These are phyloP conservation scores for Blastobotrys aristatus DNA, from an alignment of 1,139 yeast genomes.

Conservation along the genomic window DNA sequence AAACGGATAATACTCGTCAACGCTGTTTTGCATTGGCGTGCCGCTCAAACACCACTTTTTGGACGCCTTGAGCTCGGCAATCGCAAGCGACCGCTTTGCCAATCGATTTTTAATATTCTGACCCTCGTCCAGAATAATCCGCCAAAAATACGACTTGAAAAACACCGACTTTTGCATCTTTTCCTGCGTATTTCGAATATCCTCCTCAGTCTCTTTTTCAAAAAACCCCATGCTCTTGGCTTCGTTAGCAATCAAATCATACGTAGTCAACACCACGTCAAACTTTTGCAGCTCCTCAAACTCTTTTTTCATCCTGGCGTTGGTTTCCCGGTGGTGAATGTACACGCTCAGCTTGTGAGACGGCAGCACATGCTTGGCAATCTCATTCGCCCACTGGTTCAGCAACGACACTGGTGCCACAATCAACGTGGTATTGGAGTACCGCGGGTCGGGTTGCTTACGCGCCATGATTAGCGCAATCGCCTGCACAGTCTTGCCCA, in stretches of 20 bases:
- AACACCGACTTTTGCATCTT: slow-evolving; percentile 50
- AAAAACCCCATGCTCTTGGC: slow-evolving; percentile 13
- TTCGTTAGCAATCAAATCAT: slow-evolving; percentile 58
- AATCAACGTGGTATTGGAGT: slow-evolving; percentile 57
- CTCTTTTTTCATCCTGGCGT: slow-evolving; percentile 31
- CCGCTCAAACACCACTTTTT: slow-evolving; percentile 85
- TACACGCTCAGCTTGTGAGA: slow-evolving; percentile 45
- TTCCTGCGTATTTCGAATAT: slow-evolving; percentile 6
- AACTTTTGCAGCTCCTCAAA: slow-evolving; percentile 47
- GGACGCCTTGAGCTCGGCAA: slow-evolving; percentile 47
- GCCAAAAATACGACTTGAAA: slow-evolving; percentile 50
- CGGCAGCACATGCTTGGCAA: slow-evolving; percentile 54
- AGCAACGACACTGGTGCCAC: slow-evolving; percentile 82
- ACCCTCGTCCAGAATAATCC: slow-evolving; percentile 87
- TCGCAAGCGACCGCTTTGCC: slow-evolving; percentile 65
- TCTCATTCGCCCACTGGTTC: slow-evolving; percentile 80
- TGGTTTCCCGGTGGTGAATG: slow-evolving; percentile 55
- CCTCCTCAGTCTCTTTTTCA: slow-evolving; percentile 21
- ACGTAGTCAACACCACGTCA: slow-evolving; percentile 79
- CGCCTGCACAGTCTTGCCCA: slow-evolving; percentile 86
- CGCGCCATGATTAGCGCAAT: slow-evolving; percentile 33
- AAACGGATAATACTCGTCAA: slow-evolving; percentile 75
- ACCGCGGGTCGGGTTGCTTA: neutral
- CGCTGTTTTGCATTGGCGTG: slow-evolving; percentile 87
- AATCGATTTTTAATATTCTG: slow-evolving; percentile 76